A percentile compares a stretch with the other conserved stretches of the same genome.
These are phyloP conservation scores for Pugionium cornutum DNA, from an alignment of 345 rosid species.

Conservation along the genomic window DNA sequence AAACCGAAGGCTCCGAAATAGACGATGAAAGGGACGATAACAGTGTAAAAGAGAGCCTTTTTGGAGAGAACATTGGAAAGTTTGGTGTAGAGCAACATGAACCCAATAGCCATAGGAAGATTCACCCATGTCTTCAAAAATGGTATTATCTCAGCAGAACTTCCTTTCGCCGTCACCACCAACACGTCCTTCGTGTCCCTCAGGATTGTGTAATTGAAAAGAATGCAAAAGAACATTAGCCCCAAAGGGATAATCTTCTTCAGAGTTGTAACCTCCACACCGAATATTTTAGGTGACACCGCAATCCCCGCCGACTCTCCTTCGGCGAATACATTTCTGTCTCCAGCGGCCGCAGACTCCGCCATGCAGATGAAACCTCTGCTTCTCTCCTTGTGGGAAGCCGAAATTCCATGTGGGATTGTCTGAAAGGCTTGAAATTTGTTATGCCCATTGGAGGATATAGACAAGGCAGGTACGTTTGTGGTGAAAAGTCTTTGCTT, in stretches of 20 bases:
- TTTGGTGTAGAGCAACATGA: constrained; percentile 83
- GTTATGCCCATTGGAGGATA: constrained; percentile 54
- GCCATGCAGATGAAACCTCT: constrained; percentile 76
- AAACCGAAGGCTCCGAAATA: constrained; percentile 97
- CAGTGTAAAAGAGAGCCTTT: constrained; percentile 82
- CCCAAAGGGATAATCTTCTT: constrained; percentile 93
- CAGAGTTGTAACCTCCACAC: constrained; percentile 62
- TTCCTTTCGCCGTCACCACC: constrained; percentile 95
- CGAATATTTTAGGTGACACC: constrained; percentile 63
- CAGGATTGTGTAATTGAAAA: constrained; percentile 93
- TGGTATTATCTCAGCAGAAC: constrained; percentile 97
- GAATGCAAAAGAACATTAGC: constrained; percentile 92
- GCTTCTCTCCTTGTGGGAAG: constrained; percentile 48
- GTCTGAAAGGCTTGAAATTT: constrained; percentile 46
- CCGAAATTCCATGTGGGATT: constrained; percentile 47
- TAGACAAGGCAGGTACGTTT: constrained; percentile 51
- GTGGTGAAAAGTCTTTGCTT: constrained; percentile 68
- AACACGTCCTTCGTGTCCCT: constrained; percentile 96
- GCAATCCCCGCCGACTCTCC: constrained; percentile 32
- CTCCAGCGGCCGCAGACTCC: constrained; percentile 77
- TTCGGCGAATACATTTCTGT: constrained; percentile 50
- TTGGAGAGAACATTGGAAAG: constrained; percentile 78
- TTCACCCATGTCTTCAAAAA: constrained; percentile 97
- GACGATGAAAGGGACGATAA: constrained; percentile 83
- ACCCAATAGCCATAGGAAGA: constrained; percentile 97